phyloP scores from a whole-genome alignment of 495 filamentous ascomycete genomes.

The Penicillium roqueforti region DNA sequence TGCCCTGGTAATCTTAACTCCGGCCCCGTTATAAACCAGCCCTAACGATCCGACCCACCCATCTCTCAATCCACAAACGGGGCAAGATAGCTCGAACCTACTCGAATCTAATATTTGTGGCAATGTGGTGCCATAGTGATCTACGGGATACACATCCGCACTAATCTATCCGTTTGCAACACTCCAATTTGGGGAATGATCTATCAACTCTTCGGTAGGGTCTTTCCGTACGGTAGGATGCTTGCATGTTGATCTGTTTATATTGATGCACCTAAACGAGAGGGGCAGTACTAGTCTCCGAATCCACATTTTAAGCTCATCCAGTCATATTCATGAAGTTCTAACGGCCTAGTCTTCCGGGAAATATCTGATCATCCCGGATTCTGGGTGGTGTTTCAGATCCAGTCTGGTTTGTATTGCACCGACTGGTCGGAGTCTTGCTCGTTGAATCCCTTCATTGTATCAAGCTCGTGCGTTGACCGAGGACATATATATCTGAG shows the following conservation, averaged over 20 bases:
- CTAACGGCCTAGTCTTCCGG: neutral
- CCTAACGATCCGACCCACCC: conserved; percentile 14
- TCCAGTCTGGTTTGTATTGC: neutral
- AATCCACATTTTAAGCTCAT: neutral
- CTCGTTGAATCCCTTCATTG: neutral
- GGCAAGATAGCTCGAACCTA: neutral
- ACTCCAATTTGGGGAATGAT: neutral
- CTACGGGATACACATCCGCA: neutral
- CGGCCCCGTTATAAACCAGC: conserved; percentile 18
- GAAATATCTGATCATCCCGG: neutral
- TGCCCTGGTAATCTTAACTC: conserved; percentile 8
- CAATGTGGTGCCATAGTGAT: neutral
- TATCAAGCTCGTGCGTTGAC: neutral
- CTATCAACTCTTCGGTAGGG: neutral
- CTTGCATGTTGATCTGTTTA: neutral
- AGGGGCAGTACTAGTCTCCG: neutral
- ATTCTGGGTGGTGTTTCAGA: conserved; percentile 7
- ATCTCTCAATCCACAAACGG: conserved; percentile 16
- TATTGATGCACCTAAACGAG: neutral
- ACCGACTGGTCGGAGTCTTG: neutral
- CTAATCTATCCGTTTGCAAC: neutral
- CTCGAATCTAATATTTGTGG: neutral
- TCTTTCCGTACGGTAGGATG: neutral
- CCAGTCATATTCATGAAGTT: neutral
- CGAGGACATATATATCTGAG: neutral